Conservation (phyloP, 805 yeast genomes). For the Candida rishiriensis region DNA sequence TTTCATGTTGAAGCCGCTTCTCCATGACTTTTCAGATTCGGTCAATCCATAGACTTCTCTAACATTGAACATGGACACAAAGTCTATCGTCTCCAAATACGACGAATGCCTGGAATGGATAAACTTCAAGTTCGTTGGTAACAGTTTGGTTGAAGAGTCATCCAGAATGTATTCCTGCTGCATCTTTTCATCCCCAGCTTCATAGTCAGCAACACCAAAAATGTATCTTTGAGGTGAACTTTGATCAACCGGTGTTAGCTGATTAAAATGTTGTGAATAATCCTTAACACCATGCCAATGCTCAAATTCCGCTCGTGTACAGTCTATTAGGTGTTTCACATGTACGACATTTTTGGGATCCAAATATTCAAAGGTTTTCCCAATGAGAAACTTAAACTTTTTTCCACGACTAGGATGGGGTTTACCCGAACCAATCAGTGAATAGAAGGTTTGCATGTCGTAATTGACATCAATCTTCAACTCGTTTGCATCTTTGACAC, state of each 20-base stretch:
- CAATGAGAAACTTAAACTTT: background rate
- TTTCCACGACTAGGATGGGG: background rate
- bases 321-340: background rate
- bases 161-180: background rate
- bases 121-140: conserved; percentile 9
- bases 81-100: conserved; percentile 9
- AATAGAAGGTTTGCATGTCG: background rate
- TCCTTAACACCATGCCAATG: too few relatives aligned
- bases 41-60: conserved; percentile 15
- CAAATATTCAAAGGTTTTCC: background rate
- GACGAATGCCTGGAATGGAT: conserved; percentile 19
- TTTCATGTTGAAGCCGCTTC: conserved; percentile 11
- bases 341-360: background rate
- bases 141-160: background rate
- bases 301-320: background rate
- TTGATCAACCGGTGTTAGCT: too few relatives aligned
- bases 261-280: too few relatives aligned
- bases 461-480: conserved; percentile 2
- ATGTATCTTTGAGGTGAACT: too few relatives aligned
- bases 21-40: conserved; percentile 9
- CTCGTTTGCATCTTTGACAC: conserved; percentile 2
- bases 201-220: too few relatives aligned
- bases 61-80: conserved; percentile 9
- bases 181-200: too few relatives aligned
- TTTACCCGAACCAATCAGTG: background rate